Evolutionary conservation across 2,329 filamentous ascomycete species (phyloP), one percentile per base, ranked within the genome.

Genomic region (Aspergillus transmontanensis): DNA sequence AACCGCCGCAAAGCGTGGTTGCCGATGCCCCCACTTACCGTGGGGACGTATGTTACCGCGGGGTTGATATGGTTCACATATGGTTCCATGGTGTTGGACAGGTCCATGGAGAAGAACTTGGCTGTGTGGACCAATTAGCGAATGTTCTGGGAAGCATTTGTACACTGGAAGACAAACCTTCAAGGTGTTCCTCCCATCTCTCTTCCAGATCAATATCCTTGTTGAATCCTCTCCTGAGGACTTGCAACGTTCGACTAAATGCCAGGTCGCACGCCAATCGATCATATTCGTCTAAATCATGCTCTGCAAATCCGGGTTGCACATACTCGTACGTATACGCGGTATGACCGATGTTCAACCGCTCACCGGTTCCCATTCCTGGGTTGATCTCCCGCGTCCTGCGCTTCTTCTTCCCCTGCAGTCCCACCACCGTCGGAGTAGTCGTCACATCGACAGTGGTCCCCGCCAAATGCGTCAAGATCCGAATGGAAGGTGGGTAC

Each of bases 241-340:
- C 77, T 1, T 81, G 81, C 62, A 94, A 71, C 41, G 86, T 89
- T 9, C 91, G 82, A n/a, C 84, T 86, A 84, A 89, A 93, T 0
- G 90, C 89, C 23, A 93, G 71, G n/a, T 85, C 84, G 1, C 89
- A 86, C 0, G 85, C 84, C 3, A 90, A 80, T 11, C 83, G 80
- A 66, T 92, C 85, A 69, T 87, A 93, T 67, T 90, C 86, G 2
- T 90, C 87, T 36, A 91, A 74, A 61, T 92, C 87, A 23, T 84
- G 83, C 75, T 93, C 90, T 0, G 90, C 90, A 66, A 94, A 93
- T 0, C 91, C 91, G 0, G 86, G 78, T 57, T 86, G 79, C 0
- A 78, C 85, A 64, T 82, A 80, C 12, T 83, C 80, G 67, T 90
- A 90, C 0, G 82, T 82, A 70, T 84, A 88, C 4, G 74, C 72